Base-by-base conservation (phyloP, 306 rosid species). In the Citrullus colocynthis region DNA sequence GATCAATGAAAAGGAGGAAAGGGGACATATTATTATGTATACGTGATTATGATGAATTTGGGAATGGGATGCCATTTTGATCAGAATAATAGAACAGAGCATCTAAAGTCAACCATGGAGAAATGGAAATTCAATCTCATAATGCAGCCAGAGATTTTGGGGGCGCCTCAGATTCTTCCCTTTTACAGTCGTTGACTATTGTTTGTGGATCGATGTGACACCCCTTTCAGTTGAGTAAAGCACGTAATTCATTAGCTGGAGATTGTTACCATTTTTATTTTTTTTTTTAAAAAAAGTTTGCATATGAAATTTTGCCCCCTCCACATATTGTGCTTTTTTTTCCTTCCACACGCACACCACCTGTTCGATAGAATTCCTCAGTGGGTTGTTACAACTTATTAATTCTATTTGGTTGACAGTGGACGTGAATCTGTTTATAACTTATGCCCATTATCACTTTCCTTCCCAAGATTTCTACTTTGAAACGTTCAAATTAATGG, bases 21-120 rank as follows among this genome's bases (percentile, higher is more conserved):
- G 55, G 67, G 69, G 69, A 16, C 37, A 45, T 45, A 45, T 42
- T 69, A 21, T 15, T 70, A 21, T 49, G 42, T 15, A 28, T 72
- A 72, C 77, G 77, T 72, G 77, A 49, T 28, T 72, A 72, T 72
- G 59, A 72, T 72, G 60, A 72, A 51, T 72, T 72, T 72, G 77
- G 76, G 49, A 48, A 9, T 65, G 59, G 52, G 57, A 16, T 52
- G 20, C 60, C 60, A 70, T 72, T 72, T 49, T 14, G 42, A 21
- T 71, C 57, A 7, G n/a, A 36, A 70, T 70, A 21, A 20, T 36
- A 34, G 24, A 57, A 39, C 42, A 63, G 70, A 48, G 4, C 8
- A 64, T 64, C 21, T 2, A 64, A 72, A 72, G 60, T 49, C 77
- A 72, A 72, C 60, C 42, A 72, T 6, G 16, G 60, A 49, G 21